Evolutionary conservation across 1,139 yeast genomes (phyloP).

Genomic region (Barnettozyma hawaiiensis): DNA sequence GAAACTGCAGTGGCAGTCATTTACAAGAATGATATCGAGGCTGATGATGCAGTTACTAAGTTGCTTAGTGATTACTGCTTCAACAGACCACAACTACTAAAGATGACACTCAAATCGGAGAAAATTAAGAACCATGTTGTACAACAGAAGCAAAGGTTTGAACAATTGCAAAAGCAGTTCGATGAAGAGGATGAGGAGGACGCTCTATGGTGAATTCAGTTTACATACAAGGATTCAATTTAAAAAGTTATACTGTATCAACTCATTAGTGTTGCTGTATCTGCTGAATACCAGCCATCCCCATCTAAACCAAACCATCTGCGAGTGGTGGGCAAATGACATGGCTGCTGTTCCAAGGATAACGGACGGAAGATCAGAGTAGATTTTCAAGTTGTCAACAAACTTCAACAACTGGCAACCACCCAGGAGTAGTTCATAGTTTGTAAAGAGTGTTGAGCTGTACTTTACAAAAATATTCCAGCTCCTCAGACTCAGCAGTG

Average conservation of each 20-base stretch:
- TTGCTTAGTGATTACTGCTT: conserved; percentile 2
- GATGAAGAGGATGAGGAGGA: conserved; percentile 35
- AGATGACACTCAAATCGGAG: background rate
- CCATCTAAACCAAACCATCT: conserved; percentile 94
- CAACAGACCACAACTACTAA: conserved; percentile 2
- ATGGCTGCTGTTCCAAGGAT: conserved; percentile 65
- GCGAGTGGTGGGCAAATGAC: conserved; percentile 80
- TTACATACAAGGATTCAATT: conserved; percentile 4
- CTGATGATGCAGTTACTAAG: conserved; percentile 5
- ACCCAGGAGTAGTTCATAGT: conserved; percentile 16
- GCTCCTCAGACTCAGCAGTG: conserved; percentile 39
- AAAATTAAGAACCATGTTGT: conserved; percentile 3
- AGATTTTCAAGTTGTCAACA: conserved; percentile 28
- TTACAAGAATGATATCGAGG: conserved; percentile 9
- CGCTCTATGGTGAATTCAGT: conserved; percentile 30
- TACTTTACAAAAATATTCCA: conserved; percentile 47
- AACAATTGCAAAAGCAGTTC: conserved; percentile 23
- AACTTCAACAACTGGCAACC: too few species aligned
- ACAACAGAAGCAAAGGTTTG: conserved; percentile 16
- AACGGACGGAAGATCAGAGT: conserved; percentile 52
- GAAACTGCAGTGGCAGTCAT: conserved; percentile 1
- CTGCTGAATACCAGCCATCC: conserved; percentile 79
- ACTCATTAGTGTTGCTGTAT: conserved; percentile 58
- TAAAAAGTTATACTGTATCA: conserved; percentile 28
- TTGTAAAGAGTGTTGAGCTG: conserved; percentile 44